Percentiles rank a stretch among this genome's conserved stretches.
These are phyloP conservation scores for Scortechinia acanthostroma DNA, from an alignment of 2,329 filamentous ascomycete genomes.

Conservation along the genomic window DNA sequence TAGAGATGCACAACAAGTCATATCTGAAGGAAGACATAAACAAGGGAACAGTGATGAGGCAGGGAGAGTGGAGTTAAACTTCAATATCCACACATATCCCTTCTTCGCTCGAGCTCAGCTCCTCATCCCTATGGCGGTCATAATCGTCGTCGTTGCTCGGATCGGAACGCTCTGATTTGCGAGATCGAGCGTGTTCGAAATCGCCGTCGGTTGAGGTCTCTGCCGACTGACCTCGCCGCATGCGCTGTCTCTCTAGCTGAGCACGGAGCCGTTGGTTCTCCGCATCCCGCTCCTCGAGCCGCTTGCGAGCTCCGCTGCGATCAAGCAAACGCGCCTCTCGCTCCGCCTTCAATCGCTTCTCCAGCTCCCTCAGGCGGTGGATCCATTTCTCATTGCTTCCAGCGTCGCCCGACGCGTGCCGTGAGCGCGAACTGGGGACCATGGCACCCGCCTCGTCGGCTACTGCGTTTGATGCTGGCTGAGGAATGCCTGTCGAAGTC, in stretches of 20 bases:
- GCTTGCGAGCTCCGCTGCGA: constrained; percentile 52
- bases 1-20: not conserved
- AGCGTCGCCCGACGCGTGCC: constrained; percentile 3
- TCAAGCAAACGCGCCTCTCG: constrained; percentile 56
- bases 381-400: constrained; percentile 54
- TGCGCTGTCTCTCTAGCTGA: not conserved
- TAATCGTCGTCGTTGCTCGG: too few species aligned
- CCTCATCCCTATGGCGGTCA: not conserved
- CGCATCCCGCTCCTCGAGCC: constrained; percentile 52
- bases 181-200: too few species aligned
- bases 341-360: constrained; percentile 56
- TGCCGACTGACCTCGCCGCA: not conserved
- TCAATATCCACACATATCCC: not conserved
- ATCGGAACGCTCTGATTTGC: too few species aligned
- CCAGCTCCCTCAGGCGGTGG: constrained; percentile 55
- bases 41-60: too few species aligned
- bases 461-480: not conserved
- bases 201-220: too few species aligned
- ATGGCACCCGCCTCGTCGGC: not conserved
- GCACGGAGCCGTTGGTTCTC: constrained; percentile 20
- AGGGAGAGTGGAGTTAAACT: too few species aligned
- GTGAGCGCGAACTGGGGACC: not conserved
- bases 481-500: not conserved
- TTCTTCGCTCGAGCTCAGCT: not conserved
- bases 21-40: constrained; percentile 1